These are phyloP conservation scores for Phalaenopsis aphrodite DNA, from an alignment of 106 monocot genomes.

Conservation along the genomic window DNA sequence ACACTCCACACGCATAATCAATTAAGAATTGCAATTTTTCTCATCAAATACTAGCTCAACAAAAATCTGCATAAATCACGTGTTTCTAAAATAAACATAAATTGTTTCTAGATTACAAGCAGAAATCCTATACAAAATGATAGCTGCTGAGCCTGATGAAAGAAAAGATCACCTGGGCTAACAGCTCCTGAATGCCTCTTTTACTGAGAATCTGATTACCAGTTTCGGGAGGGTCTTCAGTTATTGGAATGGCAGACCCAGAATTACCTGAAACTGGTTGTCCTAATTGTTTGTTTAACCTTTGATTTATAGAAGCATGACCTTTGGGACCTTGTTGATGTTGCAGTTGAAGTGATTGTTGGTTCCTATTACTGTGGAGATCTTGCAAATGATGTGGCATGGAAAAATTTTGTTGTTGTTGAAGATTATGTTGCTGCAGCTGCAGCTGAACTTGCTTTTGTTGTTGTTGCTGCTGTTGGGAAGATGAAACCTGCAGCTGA, in stretches of 20 bases:
- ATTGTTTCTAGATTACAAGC: background rate
- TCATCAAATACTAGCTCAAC: background rate
- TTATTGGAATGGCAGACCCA: constrained; percentile 14
- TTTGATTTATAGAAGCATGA: constrained; percentile 24
- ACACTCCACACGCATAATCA: constrained; percentile 3
- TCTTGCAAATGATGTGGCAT: constrained; percentile 22
- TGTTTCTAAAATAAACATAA: background rate
- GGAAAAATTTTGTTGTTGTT: constrained; percentile 22
- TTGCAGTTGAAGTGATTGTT: constrained; percentile 30
- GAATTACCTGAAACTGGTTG: constrained; percentile 23
- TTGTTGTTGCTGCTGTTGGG: constrained; percentile 19
- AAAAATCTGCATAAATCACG: background rate
- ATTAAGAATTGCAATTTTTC: background rate
- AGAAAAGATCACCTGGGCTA: constrained; percentile 43
- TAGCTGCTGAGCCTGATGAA: background rate
- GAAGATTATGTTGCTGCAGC: constrained; percentile 19
- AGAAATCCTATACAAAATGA: background rate
- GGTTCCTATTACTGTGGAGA: constrained; percentile 27
- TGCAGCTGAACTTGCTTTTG: constrained; percentile 12
- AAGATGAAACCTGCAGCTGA: constrained; percentile 20
- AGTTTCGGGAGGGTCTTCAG: constrained; percentile 28
- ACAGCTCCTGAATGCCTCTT: constrained; percentile 73
- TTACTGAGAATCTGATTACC: constrained; percentile 53
- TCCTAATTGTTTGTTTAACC: constrained; percentile 15
- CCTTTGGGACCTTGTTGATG: constrained; percentile 24